Evolutionary conservation across 1,284 basidiomycete genomes (phyloP).

Genomic region (Cryptococcus hybrid): DNA sequence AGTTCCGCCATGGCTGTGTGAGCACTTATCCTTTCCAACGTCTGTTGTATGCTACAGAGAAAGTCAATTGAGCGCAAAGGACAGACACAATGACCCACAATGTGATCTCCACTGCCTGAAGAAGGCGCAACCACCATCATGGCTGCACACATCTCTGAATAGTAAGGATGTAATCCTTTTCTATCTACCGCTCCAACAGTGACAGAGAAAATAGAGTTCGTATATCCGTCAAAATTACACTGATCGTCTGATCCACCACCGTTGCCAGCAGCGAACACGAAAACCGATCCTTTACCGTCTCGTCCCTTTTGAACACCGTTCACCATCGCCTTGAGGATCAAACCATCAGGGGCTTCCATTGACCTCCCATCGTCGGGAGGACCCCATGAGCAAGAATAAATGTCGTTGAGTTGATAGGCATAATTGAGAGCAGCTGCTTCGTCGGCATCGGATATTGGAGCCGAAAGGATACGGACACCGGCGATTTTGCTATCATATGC

Average conservation of each 20-base stretch:
- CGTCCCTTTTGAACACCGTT: conserved; percentile 94
- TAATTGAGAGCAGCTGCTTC: conserved; percentile 95
- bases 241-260: conserved; percentile 90
- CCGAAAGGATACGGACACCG: conserved; percentile 92
- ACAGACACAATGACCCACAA: conserved; percentile 58
- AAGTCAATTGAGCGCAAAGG: not conserved
- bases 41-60: conserved; percentile 85
- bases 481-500: conserved; percentile 90
- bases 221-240: conserved; percentile 99
- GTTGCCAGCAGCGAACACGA: conserved; percentile 97
- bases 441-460: conserved; percentile 96
- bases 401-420: conserved; percentile 86
- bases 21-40: conserved; percentile 79
- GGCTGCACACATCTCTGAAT: conserved; percentile 95
- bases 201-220: conserved; percentile 94
- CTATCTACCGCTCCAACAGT: conserved; percentile 93
- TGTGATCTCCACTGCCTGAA: conserved; percentile 90
- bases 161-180: conserved; percentile 91
- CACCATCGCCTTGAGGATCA: conserved; percentile 92
- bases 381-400: conserved; percentile 97
- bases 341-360: conserved; percentile 91
- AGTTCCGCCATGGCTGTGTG: conserved; percentile 86
- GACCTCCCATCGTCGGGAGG: conserved; percentile 92
- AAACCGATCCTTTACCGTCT: conserved; percentile 85
- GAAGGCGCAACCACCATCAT: conserved; percentile 96